These are phyloP conservation scores for Umbelopsis ramanniana DNA, from an alignment of 192 early-diverging fungal genomes.

Conservation along the genomic window DNA sequence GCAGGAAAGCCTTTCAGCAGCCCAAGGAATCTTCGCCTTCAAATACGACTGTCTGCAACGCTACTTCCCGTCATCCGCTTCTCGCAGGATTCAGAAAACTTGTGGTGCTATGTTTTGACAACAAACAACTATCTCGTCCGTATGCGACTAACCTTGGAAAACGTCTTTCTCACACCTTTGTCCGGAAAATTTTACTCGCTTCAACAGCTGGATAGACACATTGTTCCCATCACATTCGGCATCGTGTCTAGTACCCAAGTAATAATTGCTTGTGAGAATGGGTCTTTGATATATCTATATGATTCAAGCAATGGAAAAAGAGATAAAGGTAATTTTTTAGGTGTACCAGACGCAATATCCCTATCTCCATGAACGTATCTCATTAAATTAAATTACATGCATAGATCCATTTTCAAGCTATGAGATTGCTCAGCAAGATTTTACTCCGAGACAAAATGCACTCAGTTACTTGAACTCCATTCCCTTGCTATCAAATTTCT, in stretches of 20 bases:
- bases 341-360: too few relatives aligned
- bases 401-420: background rate
- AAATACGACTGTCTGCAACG: background rate
- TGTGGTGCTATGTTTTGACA: constrained; percentile 9
- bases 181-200: background rate
- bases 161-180: background rate
- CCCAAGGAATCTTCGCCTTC: background rate
- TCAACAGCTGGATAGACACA: background rate
- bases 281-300: constrained; percentile 1
- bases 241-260: background rate
- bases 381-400: background rate
- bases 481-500: background rate
- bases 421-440: constrained; percentile 3
- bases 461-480: background rate
- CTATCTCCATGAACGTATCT: background rate
- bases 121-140: background rate
- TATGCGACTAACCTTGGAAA: background rate
- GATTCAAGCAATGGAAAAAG: background rate
- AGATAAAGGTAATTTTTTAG: constrained; percentile 6
- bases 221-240: background rate
- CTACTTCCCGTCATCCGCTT: constrained; percentile 2
- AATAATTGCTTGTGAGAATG: constrained; percentile 11
- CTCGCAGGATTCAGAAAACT: background rate
- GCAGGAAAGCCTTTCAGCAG: background rate
- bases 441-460: constrained; percentile 2